Evolutionary conservation across 306 rosid genomes (phyloP), one percentile per base, ranked within the genome.

Genomic region (Pterocarpus macrocarpus): DNA sequence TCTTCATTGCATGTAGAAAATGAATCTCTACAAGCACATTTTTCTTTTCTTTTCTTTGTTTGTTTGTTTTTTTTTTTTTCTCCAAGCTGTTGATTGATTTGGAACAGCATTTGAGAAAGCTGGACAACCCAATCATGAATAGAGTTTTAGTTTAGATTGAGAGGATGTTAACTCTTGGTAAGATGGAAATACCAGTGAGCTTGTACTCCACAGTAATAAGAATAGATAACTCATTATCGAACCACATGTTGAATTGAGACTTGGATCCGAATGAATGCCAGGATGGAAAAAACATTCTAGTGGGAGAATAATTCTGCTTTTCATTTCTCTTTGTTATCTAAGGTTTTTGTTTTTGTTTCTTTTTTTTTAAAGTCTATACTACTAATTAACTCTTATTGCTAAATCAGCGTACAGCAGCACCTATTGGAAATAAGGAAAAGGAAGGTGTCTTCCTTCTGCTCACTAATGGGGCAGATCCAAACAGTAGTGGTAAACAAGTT

Each of bases 221-320:
- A 73, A 97, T 95, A 50, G 94, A 95, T 84, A 94, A 93, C 77
- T 84, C 81, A 14, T 67, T 95, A 84, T 53, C 93, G 80, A 87
- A 91, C 63, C 92, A 88, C 68, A 82, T 95, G 83, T 81, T 95
- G 82, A 95, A 88, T 75, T 82, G 88, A 7, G 95, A 94, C 14
- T 64, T 89, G 43, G 93, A 93, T 84, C 90, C 94, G 63, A 93
- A 93, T 78, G 99, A 95, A 81, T 22, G 28, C 83, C 92, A 0
- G 95, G 87, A 78, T 52, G 94, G 97, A 44, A 88, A 88, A 76
- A 90, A 95, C 50, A 91, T 97, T 72, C 84, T 95, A 90, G 99
- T 95, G 44, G 62, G 92, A 76, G 45, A 72, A 44, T 22, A 68
- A 52, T 55, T 76, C 36, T 64, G 2, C 34, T 70, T 65, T 38